These are phyloP conservation scores for Trichophyton simii DNA, from an alignment of 2,329 filamentous ascomycete species.

Conservation along the genomic window DNA sequence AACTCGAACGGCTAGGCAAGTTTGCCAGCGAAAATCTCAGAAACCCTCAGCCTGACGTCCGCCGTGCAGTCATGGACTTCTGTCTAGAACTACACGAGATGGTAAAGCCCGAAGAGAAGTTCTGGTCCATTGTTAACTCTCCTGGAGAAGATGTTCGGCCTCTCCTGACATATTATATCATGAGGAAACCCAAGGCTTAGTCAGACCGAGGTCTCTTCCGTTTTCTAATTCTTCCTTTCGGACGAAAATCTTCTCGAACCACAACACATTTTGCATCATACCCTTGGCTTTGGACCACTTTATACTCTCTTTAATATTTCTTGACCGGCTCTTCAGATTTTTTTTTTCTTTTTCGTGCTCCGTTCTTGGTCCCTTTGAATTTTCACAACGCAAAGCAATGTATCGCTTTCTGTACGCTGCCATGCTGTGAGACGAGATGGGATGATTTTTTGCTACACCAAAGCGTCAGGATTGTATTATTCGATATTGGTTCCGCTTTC, in stretches of 20 bases:
- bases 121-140: slow-evolving; percentile 22
- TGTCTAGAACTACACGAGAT: slow-evolving; percentile 21
- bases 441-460: background rate
- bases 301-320: slow-evolving; percentile 1
- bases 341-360: background rate
- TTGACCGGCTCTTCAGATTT: background rate
- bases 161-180: slow-evolving; percentile 28
- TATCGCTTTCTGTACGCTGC: background rate
- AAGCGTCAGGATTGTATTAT: slow-evolving; percentile 4
- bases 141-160: slow-evolving; percentile 23
- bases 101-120: slow-evolving; percentile 18
- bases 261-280: background rate
- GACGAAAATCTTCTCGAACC: background rate
- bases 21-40: slow-evolving; percentile 23
- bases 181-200: slow-evolving; percentile 9
- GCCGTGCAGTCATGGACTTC: slow-evolving; percentile 28
- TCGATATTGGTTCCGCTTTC: background rate
- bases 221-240: background rate
- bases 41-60: slow-evolving; percentile 26
- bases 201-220: background rate
- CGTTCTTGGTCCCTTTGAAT: background rate
- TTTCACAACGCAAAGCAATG: background rate
- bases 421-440: background rate
- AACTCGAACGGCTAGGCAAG: slow-evolving; percentile 22
- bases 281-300: background rate